Percentiles rank a stretch among this genome's conserved stretches.
Evolutionary conservation across 129 eudicot genomes (phyloP).

Genomic region (Flaveria bidentis): DNA sequence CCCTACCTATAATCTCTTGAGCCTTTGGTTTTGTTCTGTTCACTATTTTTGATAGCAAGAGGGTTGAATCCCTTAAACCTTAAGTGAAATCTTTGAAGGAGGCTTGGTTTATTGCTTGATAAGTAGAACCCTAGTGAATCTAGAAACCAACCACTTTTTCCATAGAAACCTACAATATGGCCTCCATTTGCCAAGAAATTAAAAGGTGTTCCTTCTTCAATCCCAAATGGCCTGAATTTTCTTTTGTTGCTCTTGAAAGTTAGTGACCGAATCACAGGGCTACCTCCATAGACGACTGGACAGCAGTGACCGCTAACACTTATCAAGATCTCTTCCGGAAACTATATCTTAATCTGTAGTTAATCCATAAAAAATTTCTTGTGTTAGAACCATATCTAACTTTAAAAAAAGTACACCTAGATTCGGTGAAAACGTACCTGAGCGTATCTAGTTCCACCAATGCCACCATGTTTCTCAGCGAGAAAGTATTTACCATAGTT

Average conservation of each 20-base stretch:
- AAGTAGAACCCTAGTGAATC: slow-evolving; percentile 61
- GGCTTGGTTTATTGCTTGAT: slow-evolving; percentile 32
- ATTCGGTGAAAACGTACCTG: background rate
- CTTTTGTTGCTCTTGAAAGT: slow-evolving; percentile 62
- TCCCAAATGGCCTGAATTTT: slow-evolving; percentile 69
- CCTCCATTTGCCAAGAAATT: slow-evolving; percentile 51
- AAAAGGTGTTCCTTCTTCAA: slow-evolving; percentile 76
- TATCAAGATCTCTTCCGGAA: slow-evolving; percentile 61
- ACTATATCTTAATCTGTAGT: slow-evolving; percentile 62
- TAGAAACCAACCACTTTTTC: slow-evolving; percentile 64
- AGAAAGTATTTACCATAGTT: slow-evolving; percentile 46
- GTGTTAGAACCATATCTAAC: background rate
- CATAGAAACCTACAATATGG: slow-evolving; percentile 58
- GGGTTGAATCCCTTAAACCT: slow-evolving; percentile 33
- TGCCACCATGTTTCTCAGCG: slow-evolving; percentile 61
- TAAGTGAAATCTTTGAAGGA: slow-evolving; percentile 34
- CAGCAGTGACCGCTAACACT: slow-evolving; percentile 54
- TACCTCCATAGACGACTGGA: slow-evolving; percentile 66
- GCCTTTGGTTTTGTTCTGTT: background rate
- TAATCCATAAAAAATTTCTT: background rate
- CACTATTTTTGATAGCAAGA: slow-evolving; percentile 9
- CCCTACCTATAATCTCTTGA: slow-evolving; percentile 10
- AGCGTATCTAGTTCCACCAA: slow-evolving; percentile 46
- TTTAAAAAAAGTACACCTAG: background rate
- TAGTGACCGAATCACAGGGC: slow-evolving; percentile 63